Conservation (phyloP, 2,329 filamentous ascomycete genomes). For the Tolypocladium album region DNA sequence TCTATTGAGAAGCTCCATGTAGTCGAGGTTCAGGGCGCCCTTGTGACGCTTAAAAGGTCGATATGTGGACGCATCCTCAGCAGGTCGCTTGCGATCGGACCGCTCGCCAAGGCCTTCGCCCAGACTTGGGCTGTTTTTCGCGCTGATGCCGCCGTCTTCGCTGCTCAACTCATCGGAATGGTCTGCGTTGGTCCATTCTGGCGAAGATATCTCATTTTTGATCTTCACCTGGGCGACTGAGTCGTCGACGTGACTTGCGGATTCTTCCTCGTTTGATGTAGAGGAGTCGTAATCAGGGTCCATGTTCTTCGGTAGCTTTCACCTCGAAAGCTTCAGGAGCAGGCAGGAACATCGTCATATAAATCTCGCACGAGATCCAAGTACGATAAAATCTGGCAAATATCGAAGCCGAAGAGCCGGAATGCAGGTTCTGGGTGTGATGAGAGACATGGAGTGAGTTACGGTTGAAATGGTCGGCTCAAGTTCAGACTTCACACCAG, state of each 20-base stretch:
- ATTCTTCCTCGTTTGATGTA: slow-evolving; percentile 3
- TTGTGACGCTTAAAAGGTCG: slow-evolving; percentile 35
- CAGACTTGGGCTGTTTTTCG: background rate
- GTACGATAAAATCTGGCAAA: too few species aligned
- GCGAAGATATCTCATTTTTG: background rate
- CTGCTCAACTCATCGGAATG: background rate
- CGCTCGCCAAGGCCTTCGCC: slow-evolving; percentile 3
- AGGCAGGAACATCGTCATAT: slow-evolving; percentile 1
- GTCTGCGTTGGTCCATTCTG: background rate
- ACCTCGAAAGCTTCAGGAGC: slow-evolving; percentile 8
- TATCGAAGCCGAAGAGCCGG: background rate
- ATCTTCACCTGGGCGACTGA: background rate
- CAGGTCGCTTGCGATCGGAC: slow-evolving; percentile 18
- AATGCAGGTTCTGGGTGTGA: background rate
- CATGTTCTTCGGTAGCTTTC: slow-evolving; percentile 16
- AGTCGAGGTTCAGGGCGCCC: slow-evolving; percentile 31
- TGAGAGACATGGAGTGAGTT: background rate
- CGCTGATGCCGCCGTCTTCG: background rate
- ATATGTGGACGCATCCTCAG: slow-evolving; percentile 9
- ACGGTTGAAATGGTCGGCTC: too few species aligned
- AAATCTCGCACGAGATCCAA: background rate
- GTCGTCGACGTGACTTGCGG: background rate
- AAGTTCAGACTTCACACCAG: background rate
- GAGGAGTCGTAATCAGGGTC: slow-evolving; percentile 15
- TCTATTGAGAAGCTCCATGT: slow-evolving; percentile 42